Base-by-base conservation (phyloP, 768 basidiomycete species). In the Hortiboletus flavorubellus region DNA sequence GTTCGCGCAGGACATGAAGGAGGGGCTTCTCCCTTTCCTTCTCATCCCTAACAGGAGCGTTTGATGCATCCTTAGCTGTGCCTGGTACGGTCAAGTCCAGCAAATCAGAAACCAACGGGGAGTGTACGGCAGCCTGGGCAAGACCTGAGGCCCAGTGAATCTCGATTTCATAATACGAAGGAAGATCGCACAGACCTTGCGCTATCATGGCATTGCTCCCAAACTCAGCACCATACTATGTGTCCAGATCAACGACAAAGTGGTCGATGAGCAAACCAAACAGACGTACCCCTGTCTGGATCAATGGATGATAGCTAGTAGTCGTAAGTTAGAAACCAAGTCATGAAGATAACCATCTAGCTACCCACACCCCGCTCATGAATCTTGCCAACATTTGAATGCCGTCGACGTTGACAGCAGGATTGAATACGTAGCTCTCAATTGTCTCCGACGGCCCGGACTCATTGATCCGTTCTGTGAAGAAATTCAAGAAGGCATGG, bases 191-290 rank as follows among this genome's bases (percentile, higher is more conserved):
- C 69, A 6, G 35, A 79, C 81, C 81, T 67, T 78, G 77, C 9
- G 79, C 79, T 0, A 82, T 69, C 58, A 83, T 73, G 0, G 75
- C 71, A 56, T 79, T 75, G 48, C 75, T 76, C 1, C 74, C 77
- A 53, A 84, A 85, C 58, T 85, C 82, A 29, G 73, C 66, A 7
- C 75, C 82, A 62, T 81, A 81, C 80, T 83, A 49, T 35, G 37
- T 21, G 21, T 23, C n/a, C 45, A 42, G n/a, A 14, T 41, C n/a
- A 42, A 11, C 37, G 30, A 35, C 30, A 45, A 39, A n/a, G 33
- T 10, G 5, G 15, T 23, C 38, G 30, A 15, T 23, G 16, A 8
- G 14, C 5, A 7, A 38, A 42, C 21, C n/a, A 41, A 35, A 51
- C 6, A 31, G 8, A 75, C 78, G 42, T 62, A 83, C 82, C 40